Base-by-base conservation (phyloP, 495 filamentous ascomycete genomes). In the Pseudotulostoma volvatum region DNA sequence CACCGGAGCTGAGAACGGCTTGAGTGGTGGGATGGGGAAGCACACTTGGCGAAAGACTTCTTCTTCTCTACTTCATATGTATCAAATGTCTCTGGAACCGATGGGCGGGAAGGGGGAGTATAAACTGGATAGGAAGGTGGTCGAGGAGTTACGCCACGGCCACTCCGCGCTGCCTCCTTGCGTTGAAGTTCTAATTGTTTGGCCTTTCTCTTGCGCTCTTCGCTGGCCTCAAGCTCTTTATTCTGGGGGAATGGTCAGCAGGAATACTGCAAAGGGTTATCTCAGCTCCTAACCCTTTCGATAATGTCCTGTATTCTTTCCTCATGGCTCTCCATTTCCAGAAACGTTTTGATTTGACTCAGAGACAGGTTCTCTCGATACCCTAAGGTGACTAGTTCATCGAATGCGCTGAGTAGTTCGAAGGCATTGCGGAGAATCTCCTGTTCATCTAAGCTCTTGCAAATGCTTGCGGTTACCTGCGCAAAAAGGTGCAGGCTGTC, bases 281-380 rank as follows among this genome's bases (percentile, higher is more conserved):
- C 23, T 28, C 23, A 28, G n/a, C 11, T 5, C 23, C 62, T 39
- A 74, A 92, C 84, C 60, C 84, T 71, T 40, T 88, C 83, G 55
- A 95, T 94, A 32, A 95, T 94, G 53, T 94, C 87, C 52, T 95
- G 90, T 41, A 97, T 94, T 49, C 90, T 76, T 68, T 96, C 90
- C 61, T 97, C 92, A 51, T 96, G 90, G 61, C 78, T 85, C 63
- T 96, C 92, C 90, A 97, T 97, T 56, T 96, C 90, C 46, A 97
- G 51, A 65, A 97, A 97, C 0, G 90, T 94, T 70, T 88, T 93
- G 63, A 97, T 95, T 64, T 97, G 90, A 49, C 73, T 79, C 21
- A 96, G 68, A 17, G 87, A 87, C 38, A 96, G 66, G 52, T 96
- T 97, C 65, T 97, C 90, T 52, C 92, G 61, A 57, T 97, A 96